Conservation (phyloP, 495 filamentous ascomycete species). For the Daldinia childiae region DNA sequence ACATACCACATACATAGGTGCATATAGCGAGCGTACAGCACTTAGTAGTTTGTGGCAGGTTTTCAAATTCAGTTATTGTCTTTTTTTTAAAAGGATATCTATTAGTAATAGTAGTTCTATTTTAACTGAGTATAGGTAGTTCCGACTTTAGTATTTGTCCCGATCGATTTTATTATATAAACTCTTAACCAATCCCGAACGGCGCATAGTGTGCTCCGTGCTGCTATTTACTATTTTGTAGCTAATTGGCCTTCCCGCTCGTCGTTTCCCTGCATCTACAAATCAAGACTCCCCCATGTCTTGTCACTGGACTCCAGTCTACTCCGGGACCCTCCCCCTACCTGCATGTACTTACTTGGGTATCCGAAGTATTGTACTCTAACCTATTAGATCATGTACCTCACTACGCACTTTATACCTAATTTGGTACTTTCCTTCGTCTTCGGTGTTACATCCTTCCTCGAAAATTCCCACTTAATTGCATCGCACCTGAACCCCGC, state of each 20-base stretch:
- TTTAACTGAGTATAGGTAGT: not conserved
- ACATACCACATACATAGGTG: slow-evolving; percentile 3
- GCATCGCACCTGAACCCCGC: slow-evolving; percentile 40
- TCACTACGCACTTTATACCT: slow-evolving; percentile 21
- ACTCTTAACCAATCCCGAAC: slow-evolving; percentile 21
- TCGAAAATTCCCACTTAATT: slow-evolving; percentile 35
- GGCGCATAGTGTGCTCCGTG: slow-evolving; percentile 24
- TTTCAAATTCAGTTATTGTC: not conserved
- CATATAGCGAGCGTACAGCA: not conserved
- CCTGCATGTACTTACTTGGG: slow-evolving; percentile 6
- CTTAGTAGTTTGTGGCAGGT: not conserved
- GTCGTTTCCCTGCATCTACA: slow-evolving; percentile 13
- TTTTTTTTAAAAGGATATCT: not conserved
- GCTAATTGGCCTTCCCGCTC: slow-evolving; percentile 31
- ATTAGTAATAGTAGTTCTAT: slow-evolving; percentile 3
- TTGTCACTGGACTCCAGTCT: slow-evolving; percentile 16
- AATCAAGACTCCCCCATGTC: slow-evolving; percentile 12
- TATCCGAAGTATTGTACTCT: slow-evolving; percentile 4
- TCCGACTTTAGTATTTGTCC: not conserved
- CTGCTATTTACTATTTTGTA: slow-evolving; percentile 13
- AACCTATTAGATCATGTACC: slow-evolving; percentile 12
- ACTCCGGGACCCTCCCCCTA: slow-evolving; percentile 13
- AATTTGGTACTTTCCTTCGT: slow-evolving; percentile 24
- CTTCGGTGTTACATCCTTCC: slow-evolving; percentile 14
- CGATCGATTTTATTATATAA: not conserved